Evolutionary conservation across 176 grass and related monocot species (phyloP), one percentile per base, ranked within the genome.

Genomic region (Leersia perrieri): DNA sequence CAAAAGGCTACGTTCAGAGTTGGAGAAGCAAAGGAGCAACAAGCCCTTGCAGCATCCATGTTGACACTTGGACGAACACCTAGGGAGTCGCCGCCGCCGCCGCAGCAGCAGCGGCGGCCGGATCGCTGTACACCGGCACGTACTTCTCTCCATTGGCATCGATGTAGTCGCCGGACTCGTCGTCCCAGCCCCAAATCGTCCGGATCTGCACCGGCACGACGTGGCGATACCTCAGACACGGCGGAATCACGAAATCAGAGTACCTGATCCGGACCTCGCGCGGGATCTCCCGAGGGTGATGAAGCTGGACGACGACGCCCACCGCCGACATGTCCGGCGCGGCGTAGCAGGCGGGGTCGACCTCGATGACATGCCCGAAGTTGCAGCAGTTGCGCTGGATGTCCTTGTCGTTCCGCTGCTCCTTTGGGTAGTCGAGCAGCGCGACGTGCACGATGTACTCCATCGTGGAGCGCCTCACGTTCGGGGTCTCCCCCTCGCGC

Each of bases 151-250:
- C 79, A 35, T 71, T 57, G 27, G 53, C 67, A 35, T 40, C 34
- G 51, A 42, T 11, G 34, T 49, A 70, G 16, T 68, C 18, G n/a
- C n/a, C n/a, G 35, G 18, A 20, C 5, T 20, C 10, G 20, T 72
- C n/a, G n/a, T n/a, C n/a, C n/a, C n/a, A n/a, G n/a, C n/a, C 3
- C 45, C 77, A n/a, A n/a, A n/a, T n/a, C n/a, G n/a, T n/a, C n/a
- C n/a, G n/a, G n/a, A n/a, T n/a, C n/a, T n/a, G n/a, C 9, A 80
- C 77, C n/a, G 65, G 79, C 11, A 72, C 68, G 10, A 72, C 68
- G 35, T 70, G 38, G 28, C 67, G 39, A 2, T 8, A 72, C 27
- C 11, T 5, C n/a, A n/a, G n/a, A n/a, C n/a, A n/a, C n/a, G n/a
- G n/a, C n/a, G n/a, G n/a, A n/a, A n/a, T n/a, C n/a, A n/a, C n/a